Evolutionary conservation across 257 asterid species (phyloP), one percentile per base, ranked within the genome.

Genomic region (Coffea eugenioides): DNA sequence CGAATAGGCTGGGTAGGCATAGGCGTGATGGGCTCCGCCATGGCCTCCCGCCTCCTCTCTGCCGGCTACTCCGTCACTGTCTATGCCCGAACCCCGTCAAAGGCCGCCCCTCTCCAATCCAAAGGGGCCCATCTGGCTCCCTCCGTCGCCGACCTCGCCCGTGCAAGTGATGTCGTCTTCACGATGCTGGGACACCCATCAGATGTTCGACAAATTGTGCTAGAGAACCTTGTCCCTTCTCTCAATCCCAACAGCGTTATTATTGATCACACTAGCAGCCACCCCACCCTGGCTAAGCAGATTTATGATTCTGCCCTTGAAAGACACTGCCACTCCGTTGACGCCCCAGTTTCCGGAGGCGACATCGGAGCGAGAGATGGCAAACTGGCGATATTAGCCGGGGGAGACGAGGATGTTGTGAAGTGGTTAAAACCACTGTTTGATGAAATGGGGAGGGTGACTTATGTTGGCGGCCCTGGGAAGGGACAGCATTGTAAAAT

Each of bases 311-410:
- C 92, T 34, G 94, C 97, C 51, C 82, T 80, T 23, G 86, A 82
- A 80, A 89, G 51, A 69, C 57, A 61, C 68, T 91, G 94, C 41
- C 78, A 87, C 69, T 81, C 95, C 18, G 67, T 94, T 34, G 97
- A 94, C 23, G 97, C 97, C 51, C 98, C 98, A 1, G 97, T 94
- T 1, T 94, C 97, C 10, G 98, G 97, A 2, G 97, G 97, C 6
- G 98, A 91, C 41, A 61, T 87, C 0, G 97, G 98, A n/a, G 98
- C 98, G 5, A 83, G 83, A 64, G 90, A 85, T 2, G 98, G 98
- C 1, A 89, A 83, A 41, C 64, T 92, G 80, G 94, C 97, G 1
- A 91, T 93, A 14, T 88, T 93, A 61, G 93, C 96, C 20, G 96
- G 90, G 13, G 97, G 98, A 36, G 81, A 89, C 74, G 83, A 80